Conservation (phyloP, 768 basidiomycete species). For the Suillus subluteus region DNA sequence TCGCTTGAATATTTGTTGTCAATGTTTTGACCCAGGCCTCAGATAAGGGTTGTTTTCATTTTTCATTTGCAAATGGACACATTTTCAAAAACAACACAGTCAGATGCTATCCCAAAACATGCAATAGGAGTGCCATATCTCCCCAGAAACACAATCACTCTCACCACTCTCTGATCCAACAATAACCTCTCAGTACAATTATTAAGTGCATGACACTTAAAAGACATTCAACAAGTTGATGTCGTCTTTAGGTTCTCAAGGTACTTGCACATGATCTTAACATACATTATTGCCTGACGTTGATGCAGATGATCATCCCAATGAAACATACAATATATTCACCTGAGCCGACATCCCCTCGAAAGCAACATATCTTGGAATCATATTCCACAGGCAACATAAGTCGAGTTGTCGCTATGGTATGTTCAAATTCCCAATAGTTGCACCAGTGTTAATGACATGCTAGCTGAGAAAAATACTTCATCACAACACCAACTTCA, state of each 20-base stretch:
- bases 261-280: no score
- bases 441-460: background rate
- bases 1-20: background rate
- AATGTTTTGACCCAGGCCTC: background rate
- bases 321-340: background rate
- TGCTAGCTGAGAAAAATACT: background rate
- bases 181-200: no score
- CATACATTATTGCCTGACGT: no score
- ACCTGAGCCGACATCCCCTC: background rate
- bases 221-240: background rate
- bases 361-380: background rate
- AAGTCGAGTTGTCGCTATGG: background rate
- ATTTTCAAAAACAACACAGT: background rate
- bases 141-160: no score
- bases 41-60: no score
- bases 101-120: no score
- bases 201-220: background rate
- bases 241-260: background rate
- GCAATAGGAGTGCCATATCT: background rate
- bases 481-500: background rate
- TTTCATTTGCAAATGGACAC: no score
- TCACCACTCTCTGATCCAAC: no score
- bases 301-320: background rate
- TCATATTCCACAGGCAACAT: background rate
- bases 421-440: background rate